Conservation (phyloP, 306 rosid species). For the Notholithocarpus densiflorus region DNA sequence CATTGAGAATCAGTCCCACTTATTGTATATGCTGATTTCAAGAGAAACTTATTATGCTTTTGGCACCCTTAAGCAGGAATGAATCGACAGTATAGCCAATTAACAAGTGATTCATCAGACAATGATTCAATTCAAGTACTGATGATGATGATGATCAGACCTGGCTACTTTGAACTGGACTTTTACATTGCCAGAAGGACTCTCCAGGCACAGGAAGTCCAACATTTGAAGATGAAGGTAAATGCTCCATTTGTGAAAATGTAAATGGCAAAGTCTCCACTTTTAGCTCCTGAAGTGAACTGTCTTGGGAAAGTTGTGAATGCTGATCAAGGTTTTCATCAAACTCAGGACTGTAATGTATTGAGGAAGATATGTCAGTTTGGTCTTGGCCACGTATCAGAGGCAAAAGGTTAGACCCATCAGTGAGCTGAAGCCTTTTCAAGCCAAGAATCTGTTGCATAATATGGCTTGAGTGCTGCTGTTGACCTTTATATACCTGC, state of each 20-base stretch:
- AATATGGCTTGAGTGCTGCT: slow-evolving; percentile 37
- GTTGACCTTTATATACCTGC: slow-evolving; percentile 47
- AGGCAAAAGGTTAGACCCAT: slow-evolving; percentile 30
- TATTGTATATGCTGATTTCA: not conserved
- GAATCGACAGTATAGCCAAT: not conserved
- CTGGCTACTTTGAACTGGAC: slow-evolving; percentile 64
- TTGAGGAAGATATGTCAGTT: slow-evolving; percentile 31
- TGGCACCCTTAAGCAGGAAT: not conserved
- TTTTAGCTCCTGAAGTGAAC: slow-evolving; percentile 34
- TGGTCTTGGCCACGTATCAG: slow-evolving; percentile 31
- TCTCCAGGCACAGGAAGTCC: slow-evolving; percentile 64
- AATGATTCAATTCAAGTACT: not conserved
- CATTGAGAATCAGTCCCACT: not conserved
- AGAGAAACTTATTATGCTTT: not conserved
- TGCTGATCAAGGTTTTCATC: slow-evolving; percentile 38
- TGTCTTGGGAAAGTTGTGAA: slow-evolving; percentile 31
- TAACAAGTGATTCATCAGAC: not conserved
- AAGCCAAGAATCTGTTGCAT: slow-evolving; percentile 74
- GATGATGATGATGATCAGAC: slow-evolving; percentile 32
- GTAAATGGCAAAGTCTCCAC: slow-evolving; percentile 42
- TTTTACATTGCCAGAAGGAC: slow-evolving; percentile 60
- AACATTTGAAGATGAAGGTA: slow-evolving; percentile 43
- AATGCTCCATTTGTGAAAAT: slow-evolving; percentile 48
- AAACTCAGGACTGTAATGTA: slow-evolving; percentile 22
- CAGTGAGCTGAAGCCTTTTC: slow-evolving; percentile 50